Base-by-base conservation (phyloP, 768 basidiomycete genomes). In the Porphyrellus cyaneotinctus region DNA sequence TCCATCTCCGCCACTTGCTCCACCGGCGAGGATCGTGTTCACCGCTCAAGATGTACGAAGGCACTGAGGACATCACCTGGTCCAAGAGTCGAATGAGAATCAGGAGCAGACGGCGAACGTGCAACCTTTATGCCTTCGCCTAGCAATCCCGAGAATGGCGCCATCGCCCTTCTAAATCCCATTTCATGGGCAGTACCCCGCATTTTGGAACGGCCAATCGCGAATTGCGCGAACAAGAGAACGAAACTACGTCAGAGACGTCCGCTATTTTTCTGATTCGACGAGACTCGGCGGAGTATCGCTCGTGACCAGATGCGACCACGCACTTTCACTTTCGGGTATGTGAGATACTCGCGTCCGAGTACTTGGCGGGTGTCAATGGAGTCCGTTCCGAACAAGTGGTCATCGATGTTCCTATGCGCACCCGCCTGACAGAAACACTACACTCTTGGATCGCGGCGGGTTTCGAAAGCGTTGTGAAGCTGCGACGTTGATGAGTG, bases 1-100 rank as follows among this genome's bases (percentile, higher is more conserved):
- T 47, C 58, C 66, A 68, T 28, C 66, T 60, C 13, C 59, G 57
- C 60, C 44, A 57, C 43, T 64, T 68, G 59, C 49, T 61, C 66
- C 65, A 67, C 43, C 60, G 59, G 33, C 47, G 65, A 46, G 65
- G 65, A 46, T 67, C 54, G 49, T 57, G 61, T 45, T 61, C 61
- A 17, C 54, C 54, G 31, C 52, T 59, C 47, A 65, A 41, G 43
- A 49, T 4, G 17, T 43, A 56, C 9, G 63, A 58, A 28, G 60
- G 45, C 11, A 51, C 35, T 32, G 58, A 42, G 18, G 64, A 66
- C 64, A 66, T 66, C 48, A 11, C 13, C 30, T 15, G 12, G 28
- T 30, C n/a, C 17, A 38, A 18, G 39, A n/a, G 45, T 47, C 17
- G 43, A 38, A 43, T 17, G 4, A 8, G 39, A 47, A 14, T 22